phyloP scores from a whole-genome alignment of 1,284 basidiomycete species.

The Sporisorium scitamineum region DNA sequence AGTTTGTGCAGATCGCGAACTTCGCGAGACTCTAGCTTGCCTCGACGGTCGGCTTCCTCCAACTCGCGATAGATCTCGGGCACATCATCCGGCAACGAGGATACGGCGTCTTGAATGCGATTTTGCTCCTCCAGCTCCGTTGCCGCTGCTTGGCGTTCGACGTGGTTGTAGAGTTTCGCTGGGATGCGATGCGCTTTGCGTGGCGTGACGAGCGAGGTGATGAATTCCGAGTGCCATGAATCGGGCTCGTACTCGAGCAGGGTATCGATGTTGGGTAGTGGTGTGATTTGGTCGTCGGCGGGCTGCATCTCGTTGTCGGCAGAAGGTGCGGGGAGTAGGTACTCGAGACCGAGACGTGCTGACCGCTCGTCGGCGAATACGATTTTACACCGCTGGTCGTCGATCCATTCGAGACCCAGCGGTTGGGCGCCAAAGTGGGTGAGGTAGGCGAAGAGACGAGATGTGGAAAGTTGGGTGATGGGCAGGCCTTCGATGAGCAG shows the following conservation, averaged over 20 bases:
- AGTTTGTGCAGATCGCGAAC: slow-evolving; percentile 44
- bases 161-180: slow-evolving; percentile 56
- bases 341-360: slow-evolving; percentile 56
- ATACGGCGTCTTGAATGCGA: slow-evolving; percentile 8
- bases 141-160: slow-evolving; percentile 53
- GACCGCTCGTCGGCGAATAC: slow-evolving; percentile 59
- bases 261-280: slow-evolving; percentile 43
- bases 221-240: slow-evolving; percentile 36
- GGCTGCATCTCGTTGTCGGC: slow-evolving; percentile 13
- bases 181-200: slow-evolving; percentile 58
- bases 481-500: slow-evolving; percentile 63
- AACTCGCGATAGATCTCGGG: slow-evolving; percentile 67
- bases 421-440: slow-evolving; percentile 64
- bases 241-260: slow-evolving; percentile 37
- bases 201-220: slow-evolving; percentile 47
- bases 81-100: slow-evolving; percentile 53
- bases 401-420: slow-evolving; percentile 67
- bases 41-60: slow-evolving; percentile 56
- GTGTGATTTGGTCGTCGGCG: neutral
- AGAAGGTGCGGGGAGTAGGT: slow-evolving; percentile 30
- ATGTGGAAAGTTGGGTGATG: slow-evolving; percentile 68
- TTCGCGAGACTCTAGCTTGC: slow-evolving; percentile 20
- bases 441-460: slow-evolving; percentile 65
- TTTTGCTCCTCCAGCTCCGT: slow-evolving; percentile 16
- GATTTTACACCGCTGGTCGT: slow-evolving; percentile 62